These are phyloP conservation scores for Nasturtium officinale DNA, from an alignment of 345 rosid species.

Conservation along the genomic window DNA sequence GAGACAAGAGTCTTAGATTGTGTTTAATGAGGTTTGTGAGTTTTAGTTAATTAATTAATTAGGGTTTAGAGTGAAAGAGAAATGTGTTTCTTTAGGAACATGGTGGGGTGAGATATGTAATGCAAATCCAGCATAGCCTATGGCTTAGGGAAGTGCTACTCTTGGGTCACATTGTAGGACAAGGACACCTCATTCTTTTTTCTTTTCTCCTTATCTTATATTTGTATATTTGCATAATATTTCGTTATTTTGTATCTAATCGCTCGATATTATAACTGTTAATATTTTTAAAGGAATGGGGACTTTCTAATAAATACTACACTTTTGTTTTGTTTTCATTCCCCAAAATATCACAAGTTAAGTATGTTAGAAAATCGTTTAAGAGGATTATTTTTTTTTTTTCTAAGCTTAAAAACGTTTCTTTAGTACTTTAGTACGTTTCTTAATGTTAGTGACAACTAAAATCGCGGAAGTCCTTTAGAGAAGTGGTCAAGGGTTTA, in stretches of 20 bases:
- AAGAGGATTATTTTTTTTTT: neutral
- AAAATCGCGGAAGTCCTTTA: too few relatives aligned
- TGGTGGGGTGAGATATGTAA: slow-evolving; percentile 43
- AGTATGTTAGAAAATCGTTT: neutral
- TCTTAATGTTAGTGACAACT: neutral
- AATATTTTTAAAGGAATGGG: neutral
- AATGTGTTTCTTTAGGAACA: slow-evolving; percentile 34
- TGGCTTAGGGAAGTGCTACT: slow-evolving; percentile 41
- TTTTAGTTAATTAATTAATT: slow-evolving; percentile 14
- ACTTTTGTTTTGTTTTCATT: neutral
- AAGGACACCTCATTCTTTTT: slow-evolving; percentile 30
- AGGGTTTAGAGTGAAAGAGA: slow-evolving; percentile 49
- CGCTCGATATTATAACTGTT: neutral
- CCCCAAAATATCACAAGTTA: neutral
- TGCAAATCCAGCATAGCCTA: slow-evolving; percentile 43
- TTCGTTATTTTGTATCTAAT: neutral
- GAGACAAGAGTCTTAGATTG: slow-evolving; percentile 16
- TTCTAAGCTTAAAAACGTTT: neutral
- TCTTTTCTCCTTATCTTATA: neutral
- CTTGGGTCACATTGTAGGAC: slow-evolving; percentile 40
- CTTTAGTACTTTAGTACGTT: neutral
- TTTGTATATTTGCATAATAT: neutral
- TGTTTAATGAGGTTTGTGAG: slow-evolving; percentile 23
- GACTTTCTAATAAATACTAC: neutral
- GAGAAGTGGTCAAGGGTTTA: too few relatives aligned